Evolutionary conservation across 2,329 filamentous ascomycete genomes (phyloP).

Genomic region (Alternaria conjuncta): DNA sequence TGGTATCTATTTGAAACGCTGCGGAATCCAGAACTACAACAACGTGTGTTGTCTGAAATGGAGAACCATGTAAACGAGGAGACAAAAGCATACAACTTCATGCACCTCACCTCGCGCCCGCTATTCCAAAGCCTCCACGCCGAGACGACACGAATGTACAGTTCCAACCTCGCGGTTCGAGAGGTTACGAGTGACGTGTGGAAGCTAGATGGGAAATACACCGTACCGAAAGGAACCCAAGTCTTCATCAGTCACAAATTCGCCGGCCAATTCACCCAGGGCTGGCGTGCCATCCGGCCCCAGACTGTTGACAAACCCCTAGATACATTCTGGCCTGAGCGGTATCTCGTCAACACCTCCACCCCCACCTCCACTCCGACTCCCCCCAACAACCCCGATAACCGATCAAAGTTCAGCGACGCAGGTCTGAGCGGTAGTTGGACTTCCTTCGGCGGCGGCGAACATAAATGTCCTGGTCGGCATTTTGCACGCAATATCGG

Average conservation of each 20-base stretch:
- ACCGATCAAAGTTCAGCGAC: slow-evolving; percentile 16
- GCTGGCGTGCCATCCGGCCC: slow-evolving; percentile 3
- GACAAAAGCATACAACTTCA: slow-evolving; percentile 7
- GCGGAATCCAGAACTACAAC: neutral
- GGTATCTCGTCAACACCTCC: slow-evolving; percentile 9
- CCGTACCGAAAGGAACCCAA: slow-evolving; percentile 11
- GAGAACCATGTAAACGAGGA: neutral
- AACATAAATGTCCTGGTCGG: slow-evolving; percentile 24
- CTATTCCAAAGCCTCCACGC: slow-evolving; percentile 24
- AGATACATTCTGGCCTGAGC: slow-evolving; percentile 19
- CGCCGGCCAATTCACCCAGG: slow-evolving; percentile 9
- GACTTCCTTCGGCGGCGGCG: slow-evolving; percentile 24
- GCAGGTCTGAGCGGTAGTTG: slow-evolving; percentile 18
- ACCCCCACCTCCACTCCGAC: no score
- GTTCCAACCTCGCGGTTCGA: slow-evolving; percentile 9
- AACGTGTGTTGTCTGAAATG: slow-evolving; percentile 1
- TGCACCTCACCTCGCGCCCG: slow-evolving; percentile 15
- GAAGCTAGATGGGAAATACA: slow-evolving; percentile 19
- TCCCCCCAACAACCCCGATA: neutral
- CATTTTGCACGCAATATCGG: slow-evolving; percentile 25
- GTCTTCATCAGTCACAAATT: slow-evolving; percentile 17
- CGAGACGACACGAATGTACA: slow-evolving; percentile 19
- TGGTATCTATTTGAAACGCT: slow-evolving; percentile 25
- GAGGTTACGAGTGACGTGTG: slow-evolving; percentile 10
- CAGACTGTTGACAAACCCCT: slow-evolving; percentile 6